Conservation (phyloP, 176 grass and related monocot genomes). For the Thalia dealbata region DNA sequence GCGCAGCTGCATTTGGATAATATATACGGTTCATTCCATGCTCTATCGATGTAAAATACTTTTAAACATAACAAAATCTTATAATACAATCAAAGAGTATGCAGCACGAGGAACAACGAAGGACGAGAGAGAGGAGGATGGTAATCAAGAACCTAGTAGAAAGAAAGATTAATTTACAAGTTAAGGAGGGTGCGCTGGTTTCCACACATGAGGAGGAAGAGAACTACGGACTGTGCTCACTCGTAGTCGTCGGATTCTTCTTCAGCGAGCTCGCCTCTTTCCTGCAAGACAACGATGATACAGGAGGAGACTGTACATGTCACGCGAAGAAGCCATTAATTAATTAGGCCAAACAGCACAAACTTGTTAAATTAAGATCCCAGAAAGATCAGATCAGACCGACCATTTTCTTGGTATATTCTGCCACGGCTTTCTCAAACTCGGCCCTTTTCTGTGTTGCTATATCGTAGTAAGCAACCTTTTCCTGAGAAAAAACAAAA, state of each 20-base stretch:
- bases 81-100: too few species aligned
- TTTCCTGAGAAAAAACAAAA: too few species aligned
- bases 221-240: not conserved
- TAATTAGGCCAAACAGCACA: not conserved
- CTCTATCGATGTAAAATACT: too few species aligned
- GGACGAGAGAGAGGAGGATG: too few species aligned
- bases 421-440: slow-evolving; percentile 63
- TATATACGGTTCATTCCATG: too few species aligned
- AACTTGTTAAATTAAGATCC: not conserved
- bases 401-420: slow-evolving; percentile 83
- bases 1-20: too few species aligned
- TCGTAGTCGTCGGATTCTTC: slow-evolving; percentile 37
- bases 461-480: slow-evolving; percentile 80
- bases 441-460: slow-evolving; percentile 76
- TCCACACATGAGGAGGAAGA: not conserved
- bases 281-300: slow-evolving; percentile 36
- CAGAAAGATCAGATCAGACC: not conserved
- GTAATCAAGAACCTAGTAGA: too few species aligned
- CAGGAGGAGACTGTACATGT: not conserved
- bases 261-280: slow-evolving; percentile 33
- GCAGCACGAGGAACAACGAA: too few species aligned
- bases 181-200: not conserved
- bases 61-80: too few species aligned
- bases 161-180: slow-evolving; percentile 17
- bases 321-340: not conserved